Base-by-base conservation (phyloP, 345 rosid genomes). In the Eucalyptus pumila region DNA sequence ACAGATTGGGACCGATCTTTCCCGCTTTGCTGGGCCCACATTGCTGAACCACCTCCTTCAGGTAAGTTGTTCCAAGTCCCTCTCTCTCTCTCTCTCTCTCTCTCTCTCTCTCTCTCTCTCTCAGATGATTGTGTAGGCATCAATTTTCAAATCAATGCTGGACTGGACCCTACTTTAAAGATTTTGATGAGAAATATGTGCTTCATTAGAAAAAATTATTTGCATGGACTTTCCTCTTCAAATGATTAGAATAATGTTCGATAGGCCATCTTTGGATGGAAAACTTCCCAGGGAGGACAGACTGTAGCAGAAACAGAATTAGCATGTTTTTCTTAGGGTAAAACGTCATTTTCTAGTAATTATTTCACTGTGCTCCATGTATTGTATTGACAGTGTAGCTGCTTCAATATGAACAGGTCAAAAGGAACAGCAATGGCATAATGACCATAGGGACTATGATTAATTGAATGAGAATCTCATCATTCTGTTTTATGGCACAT, bases 1-100 rank as follows among this genome's bases (percentile, higher is more conserved):
- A 94, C 92, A 97, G 99, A 92, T 97, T 89, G 97, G 95, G 90
- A 89, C 89, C 87, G 99, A 96, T 93, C 96, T 95, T 90, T 96
- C 97, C 90, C 98, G 95, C 88, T 96, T 96, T 92, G 94, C 94
- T 60, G 99, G 99, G 91, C 99, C 99, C 4, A 90, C 94, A 58
- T 62, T 97, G 88, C 91, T 97, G 90, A 97, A 95, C 95, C 95
- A 91, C 88, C 97, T 97, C 67, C 91, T 97, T 87, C 89, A 92
- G 95, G 99, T 97, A 90, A 91, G 95, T 88, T 89, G n/a, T 62
- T 56, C 87, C 65, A n/a, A 65, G 9, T 30, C 34, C 17, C 17
- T 12, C 32, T 12, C 69, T 56, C 69, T 27, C 42, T 40, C n/a
- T 19, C 56, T 17, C 58, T 50, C 58, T 52, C 24, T 48, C 21